Percentiles rank a stretch among this genome's conserved stretches.
Conservation (phyloP, 2,329 filamentous ascomycete genomes). For the Neopestalotiopsis rosae region DNA sequence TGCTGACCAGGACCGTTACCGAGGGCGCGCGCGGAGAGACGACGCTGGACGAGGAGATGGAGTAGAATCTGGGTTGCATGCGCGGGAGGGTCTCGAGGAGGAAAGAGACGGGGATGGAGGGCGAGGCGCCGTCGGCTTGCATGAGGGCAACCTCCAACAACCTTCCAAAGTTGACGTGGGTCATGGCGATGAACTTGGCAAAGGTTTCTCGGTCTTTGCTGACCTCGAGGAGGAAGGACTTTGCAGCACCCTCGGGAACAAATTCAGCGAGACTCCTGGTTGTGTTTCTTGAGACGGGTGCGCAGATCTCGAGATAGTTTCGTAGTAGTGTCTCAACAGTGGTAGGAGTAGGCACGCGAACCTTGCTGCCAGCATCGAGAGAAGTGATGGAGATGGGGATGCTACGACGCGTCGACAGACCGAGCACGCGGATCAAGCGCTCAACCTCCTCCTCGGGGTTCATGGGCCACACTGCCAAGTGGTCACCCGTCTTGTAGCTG, state of each 20-base stretch:
- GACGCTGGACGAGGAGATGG: constrained; percentile 58
- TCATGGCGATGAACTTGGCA: constrained; percentile 33
- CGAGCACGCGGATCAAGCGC: constrained; percentile 36
- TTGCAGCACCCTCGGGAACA: constrained; percentile 39
- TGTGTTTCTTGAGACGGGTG: constrained; percentile 43
- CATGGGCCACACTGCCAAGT: constrained; percentile 45
- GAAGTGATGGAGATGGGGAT: constrained; percentile 30
- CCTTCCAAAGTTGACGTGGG: constrained; percentile 43
- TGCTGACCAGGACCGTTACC: constrained; percentile 44
- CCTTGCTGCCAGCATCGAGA: constrained; percentile 20
- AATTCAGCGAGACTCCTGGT: constrained; percentile 43
- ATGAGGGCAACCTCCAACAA: constrained; percentile 36
- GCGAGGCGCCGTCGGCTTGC: constrained; percentile 34
- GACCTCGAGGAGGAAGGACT: constrained; percentile 34
- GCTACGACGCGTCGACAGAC: constrained; percentile 28
- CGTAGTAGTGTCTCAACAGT: constrained; percentile 42
- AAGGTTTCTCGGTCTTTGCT: constrained; percentile 40
- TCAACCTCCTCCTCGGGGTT: constrained; percentile 42
- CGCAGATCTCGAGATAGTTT: constrained; percentile 51
- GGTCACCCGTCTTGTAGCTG: constrained; percentile 45
- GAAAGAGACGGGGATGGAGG: constrained; percentile 52
- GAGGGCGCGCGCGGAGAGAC: constrained; percentile 47
- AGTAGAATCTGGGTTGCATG: constrained; percentile 64
- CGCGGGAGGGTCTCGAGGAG: constrained; percentile 62
- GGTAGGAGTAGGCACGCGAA: constrained; percentile 38